Evolutionary conservation across 495 filamentous ascomycete genomes (phyloP), one percentile per base, ranked within the genome.

Genomic region (Aspergillus baeticus): DNA sequence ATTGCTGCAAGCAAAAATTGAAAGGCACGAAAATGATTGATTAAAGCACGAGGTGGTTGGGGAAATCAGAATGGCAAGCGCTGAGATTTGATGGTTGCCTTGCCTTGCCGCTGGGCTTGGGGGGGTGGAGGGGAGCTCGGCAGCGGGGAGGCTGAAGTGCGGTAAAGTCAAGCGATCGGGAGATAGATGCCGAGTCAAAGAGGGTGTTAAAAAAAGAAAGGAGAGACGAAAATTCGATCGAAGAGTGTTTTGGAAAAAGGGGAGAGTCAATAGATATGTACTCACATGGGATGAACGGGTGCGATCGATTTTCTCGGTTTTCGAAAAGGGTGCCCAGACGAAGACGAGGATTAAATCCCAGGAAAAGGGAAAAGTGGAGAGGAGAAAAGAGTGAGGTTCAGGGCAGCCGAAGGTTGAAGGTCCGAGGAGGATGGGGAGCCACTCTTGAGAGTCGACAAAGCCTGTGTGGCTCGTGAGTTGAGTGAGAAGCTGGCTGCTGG

Each of bases 91-190:
- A 39, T 59, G 58, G 58, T 53, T 63, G 53, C 58, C 54, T 63
- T 55, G 49, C 56, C 29, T n/a, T n/a, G n/a, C n/a, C n/a, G n/a
- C n/a, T n/a, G n/a, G n/a, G n/a, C n/a, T n/a, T n/a, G n/a, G n/a
- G n/a, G n/a, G n/a, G 49, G 21, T 26, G 49, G 23, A 4, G 42
- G 26, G 38, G 53, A 55, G 37, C 60, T 64, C 58, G 57, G 63
- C 61, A 60, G 61, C 57, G 58, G 65, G 58, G 60, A 59, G 53
- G 49, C 45, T 59, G 56, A 56, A 54, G 42, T 29, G 47, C 42
- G 49, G 36, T 46, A 51, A 48, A 14, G 11, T 23, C 22, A 57
- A 50, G 39, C 33, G 44, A 35, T 37, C 38, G 45, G 49, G 41
- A 18, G 51, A 43, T 50, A n/a, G 51, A 43, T 50, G 55, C 54